phyloP scores from a whole-genome alignment of 768 basidiomycete genomes.

The Leucocoprinus sp. region DNA sequence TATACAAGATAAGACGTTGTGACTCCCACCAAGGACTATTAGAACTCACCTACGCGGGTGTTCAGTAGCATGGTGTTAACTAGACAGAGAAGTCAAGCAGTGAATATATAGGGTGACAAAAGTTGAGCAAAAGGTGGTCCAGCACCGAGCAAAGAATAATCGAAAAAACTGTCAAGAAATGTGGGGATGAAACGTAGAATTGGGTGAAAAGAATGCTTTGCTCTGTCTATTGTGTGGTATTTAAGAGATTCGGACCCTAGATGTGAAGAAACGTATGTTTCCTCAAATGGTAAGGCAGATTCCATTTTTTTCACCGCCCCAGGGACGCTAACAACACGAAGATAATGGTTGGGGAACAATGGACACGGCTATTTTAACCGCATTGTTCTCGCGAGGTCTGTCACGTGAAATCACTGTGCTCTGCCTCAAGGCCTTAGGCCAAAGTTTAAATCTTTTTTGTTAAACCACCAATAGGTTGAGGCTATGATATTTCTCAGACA shows the following conservation, averaged over 20 bases:
- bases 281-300: background rate
- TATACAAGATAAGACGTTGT: slow-evolving; percentile 11
- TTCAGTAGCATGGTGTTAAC: slow-evolving; percentile 3
- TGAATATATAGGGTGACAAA: background rate
- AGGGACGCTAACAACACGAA: background rate
- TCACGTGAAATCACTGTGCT: slow-evolving; percentile 7
- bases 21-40: background rate
- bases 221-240: slow-evolving; percentile 7
- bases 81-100: background rate
- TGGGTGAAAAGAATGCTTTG: background rate
- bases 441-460: too few relatives aligned
- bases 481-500: too few relatives aligned
- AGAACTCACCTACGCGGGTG: slow-evolving; percentile 1
- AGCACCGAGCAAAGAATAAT: slow-evolving; percentile 2
- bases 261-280: background rate
- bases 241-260: slow-evolving; percentile 4
- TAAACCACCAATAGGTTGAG: too few relatives aligned
- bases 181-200: background rate
- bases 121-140: slow-evolving; percentile 2
- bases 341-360: slow-evolving; percentile 10
- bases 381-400: slow-evolving; percentile 4
- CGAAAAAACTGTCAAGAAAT: slow-evolving; percentile 1
- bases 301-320: slow-evolving; percentile 5
- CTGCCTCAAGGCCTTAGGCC: too few relatives aligned
- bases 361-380: background rate